phyloP scores from a whole-genome alignment of 805 yeast species.

The Metschnikowia gruessii region DNA sequence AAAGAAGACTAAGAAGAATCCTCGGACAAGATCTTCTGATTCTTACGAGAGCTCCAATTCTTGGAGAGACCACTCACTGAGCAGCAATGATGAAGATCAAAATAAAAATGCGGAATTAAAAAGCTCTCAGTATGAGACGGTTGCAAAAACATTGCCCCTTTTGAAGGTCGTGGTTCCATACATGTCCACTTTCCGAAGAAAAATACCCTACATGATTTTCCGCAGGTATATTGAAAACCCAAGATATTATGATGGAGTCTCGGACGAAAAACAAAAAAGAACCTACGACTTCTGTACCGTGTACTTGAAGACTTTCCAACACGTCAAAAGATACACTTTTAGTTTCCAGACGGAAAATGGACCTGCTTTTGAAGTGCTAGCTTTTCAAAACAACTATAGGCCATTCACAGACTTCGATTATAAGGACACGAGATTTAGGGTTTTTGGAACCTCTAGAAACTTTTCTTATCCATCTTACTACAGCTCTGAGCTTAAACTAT shows the following conservation, averaged over 20 bases:
- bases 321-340: slow-evolving; percentile 28
- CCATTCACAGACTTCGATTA: slow-evolving; percentile 41
- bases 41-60: not conserved
- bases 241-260: not conserved
- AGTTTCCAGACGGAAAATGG: slow-evolving; percentile 23
- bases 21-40: slow-evolving; percentile 15
- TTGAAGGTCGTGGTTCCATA: slow-evolving; percentile 37
- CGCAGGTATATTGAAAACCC: slow-evolving; percentile 27
- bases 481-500: slow-evolving; percentile 33
- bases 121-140: not conserved
- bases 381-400: slow-evolving; percentile 34
- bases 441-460: slow-evolving; percentile 34
- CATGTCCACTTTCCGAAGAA: slow-evolving; percentile 34
- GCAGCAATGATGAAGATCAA: not conserved
- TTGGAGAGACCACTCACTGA: not conserved
- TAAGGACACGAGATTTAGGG: slow-evolving; percentile 35
- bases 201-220: slow-evolving; percentile 34
- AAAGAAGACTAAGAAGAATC: slow-evolving; percentile 20
- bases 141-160: slow-evolving; percentile 28
- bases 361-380: slow-evolving; percentile 24
- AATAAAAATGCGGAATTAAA: not conserved
- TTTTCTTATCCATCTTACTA: slow-evolving; percentile 27
- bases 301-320: slow-evolving; percentile 25
- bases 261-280: slow-evolving; percentile 26
- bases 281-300: slow-evolving; percentile 34